A percentile compares a stretch with the other conserved stretches of the same genome.
Conservation (phyloP, 2,329 filamentous ascomycete genomes). For the Cercospora zeae-maydis region DNA sequence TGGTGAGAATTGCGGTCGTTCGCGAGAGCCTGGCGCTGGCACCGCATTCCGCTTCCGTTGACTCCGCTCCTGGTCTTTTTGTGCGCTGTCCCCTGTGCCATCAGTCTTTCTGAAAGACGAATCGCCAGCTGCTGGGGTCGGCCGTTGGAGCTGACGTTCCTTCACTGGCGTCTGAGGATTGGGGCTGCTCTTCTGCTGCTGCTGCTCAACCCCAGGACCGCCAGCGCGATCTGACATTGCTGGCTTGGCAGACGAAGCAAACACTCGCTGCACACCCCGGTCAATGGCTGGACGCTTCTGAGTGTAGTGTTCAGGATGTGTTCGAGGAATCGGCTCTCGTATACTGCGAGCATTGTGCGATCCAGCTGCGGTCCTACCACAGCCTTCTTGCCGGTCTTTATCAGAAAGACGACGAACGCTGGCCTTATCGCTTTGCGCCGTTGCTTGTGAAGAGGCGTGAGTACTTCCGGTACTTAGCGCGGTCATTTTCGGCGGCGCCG, state of each 20-base stretch:
- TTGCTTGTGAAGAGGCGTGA: background rate
- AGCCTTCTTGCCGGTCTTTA: background rate
- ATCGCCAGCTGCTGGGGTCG: background rate
- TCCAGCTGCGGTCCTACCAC: background rate
- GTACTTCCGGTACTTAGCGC: background rate
- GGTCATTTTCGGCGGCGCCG: background rate
- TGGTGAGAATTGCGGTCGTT: background rate
- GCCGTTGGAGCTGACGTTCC: background rate
- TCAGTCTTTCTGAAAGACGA: background rate
- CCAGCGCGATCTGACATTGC: background rate
- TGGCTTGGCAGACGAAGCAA: background rate
- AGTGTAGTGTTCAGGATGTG: slow-evolving; percentile 2
- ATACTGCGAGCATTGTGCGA: background rate
- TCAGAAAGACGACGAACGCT: background rate
- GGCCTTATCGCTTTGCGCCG: background rate
- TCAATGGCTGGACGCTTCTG: background rate
- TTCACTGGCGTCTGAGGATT: background rate
- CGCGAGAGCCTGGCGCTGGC: background rate
- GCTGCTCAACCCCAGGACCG: background rate
- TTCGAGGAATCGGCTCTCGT: background rate
- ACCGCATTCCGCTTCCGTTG: background rate
- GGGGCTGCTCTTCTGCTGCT: background rate
- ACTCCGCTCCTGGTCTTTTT: background rate
- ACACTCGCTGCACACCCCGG: background rate
- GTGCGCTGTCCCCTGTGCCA: background rate